Percentiles rank a stretch among this genome's conserved stretches.
Conservation (phyloP, 2,329 filamentous ascomycete species). For the Raffaelea arxii region DNA sequence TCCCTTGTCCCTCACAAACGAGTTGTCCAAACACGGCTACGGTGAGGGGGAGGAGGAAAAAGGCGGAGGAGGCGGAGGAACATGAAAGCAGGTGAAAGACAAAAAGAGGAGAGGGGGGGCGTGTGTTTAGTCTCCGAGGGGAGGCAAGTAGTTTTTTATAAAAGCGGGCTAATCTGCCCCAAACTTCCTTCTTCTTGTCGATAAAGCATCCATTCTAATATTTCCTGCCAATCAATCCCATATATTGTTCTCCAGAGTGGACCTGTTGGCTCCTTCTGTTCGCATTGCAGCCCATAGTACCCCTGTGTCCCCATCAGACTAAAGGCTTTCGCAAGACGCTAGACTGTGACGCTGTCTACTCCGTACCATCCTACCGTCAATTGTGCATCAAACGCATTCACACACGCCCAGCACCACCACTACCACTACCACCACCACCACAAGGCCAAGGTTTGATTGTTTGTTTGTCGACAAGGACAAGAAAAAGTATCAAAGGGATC, state of each 20-base stretch:
- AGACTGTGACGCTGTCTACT: background rate
- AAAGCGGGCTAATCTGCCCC: slow-evolving; percentile 5
- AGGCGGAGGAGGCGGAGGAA: background rate
- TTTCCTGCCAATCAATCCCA: background rate
- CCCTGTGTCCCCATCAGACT: slow-evolving; percentile 5
- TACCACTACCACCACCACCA: no score
- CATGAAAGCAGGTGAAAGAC: background rate
- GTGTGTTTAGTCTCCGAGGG: slow-evolving; percentile 3
- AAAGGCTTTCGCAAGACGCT: background rate
- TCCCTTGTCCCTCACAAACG: no score
- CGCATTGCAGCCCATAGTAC: background rate
- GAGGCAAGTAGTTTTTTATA: slow-evolving; percentile 3
- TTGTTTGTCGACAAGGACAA: slow-evolving; percentile 2
- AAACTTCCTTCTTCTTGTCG: background rate
- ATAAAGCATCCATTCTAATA: background rate
- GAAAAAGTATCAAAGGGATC: background rate
- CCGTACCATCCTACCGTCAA: no score
- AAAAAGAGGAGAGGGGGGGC: slow-evolving; percentile 1
- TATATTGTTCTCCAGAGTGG: slow-evolving; percentile 1
- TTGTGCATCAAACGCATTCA: no score
- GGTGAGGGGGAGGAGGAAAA: background rate
- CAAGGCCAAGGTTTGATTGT: no score
- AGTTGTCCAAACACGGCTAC: no score
- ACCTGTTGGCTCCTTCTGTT: background rate
- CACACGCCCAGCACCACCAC: no score